A percentile compares a stretch with the other conserved stretches of the same genome.
phyloP scores from a whole-genome alignment of 441 rosid species.

The Erysimum pusillum region DNA sequence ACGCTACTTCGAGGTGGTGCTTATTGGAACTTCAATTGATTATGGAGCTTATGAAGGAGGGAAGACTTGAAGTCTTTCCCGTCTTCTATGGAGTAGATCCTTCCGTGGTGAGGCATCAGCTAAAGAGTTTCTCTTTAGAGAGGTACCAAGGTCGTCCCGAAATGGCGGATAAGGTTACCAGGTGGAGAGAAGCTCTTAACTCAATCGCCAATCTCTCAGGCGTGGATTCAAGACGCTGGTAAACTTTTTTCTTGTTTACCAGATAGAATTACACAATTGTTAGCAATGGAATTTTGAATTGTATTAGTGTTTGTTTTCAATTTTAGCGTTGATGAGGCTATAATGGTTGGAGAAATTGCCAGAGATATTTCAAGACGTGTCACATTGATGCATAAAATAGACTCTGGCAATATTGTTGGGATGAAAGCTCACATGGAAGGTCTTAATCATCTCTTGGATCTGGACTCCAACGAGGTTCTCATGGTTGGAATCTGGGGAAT shows the following conservation, averaged over 20 bases:
- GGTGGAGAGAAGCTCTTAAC: conserved; percentile 33
- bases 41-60: background rate
- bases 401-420: conserved; percentile 7
- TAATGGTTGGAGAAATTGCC: conserved; percentile 36
- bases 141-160: background rate
- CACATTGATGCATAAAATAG: background rate
- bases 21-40: conserved; percentile 36
- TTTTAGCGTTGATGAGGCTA: conserved; percentile 34
- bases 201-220: background rate
- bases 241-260: background rate
- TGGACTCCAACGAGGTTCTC: conserved; percentile 3
- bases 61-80: conserved; percentile 4
- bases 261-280: no score
- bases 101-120: conserved; percentile 31
- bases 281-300: background rate
- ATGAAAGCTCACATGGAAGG: conserved; percentile 24
- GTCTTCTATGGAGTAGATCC: conserved; percentile 33
- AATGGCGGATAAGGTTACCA: background rate
- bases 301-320: background rate
- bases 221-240: background rate
- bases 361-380: conserved; percentile 15
- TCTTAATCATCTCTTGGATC: background rate
- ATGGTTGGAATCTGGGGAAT: conserved; percentile 48
- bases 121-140: background rate
- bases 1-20: conserved; percentile 39